Evolutionary conservation across 805 yeast genomes (phyloP), one percentile per base, ranked within the genome.

Genomic region (Wickerhamiella australiensis): DNA sequence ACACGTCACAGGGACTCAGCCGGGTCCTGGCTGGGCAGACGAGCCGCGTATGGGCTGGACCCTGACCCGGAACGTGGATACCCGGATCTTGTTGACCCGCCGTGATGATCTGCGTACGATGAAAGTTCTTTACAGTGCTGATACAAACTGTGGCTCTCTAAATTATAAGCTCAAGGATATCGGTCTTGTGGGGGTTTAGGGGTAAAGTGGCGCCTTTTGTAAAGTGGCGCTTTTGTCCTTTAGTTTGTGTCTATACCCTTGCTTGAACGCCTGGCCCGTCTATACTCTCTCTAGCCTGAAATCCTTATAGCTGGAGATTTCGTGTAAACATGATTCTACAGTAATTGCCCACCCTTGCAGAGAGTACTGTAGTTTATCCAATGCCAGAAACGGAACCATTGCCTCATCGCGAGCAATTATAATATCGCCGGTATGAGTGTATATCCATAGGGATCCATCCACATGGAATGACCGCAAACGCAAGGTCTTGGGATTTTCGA

Each of bases 11-110:
- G 2, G 74, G 79, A 15, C 61, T 79, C 41, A 85, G 84, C 0
- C 52, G 73, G 2, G 57, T 68, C 8, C 77, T 84, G 82, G 68
- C 76, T 9, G 75, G 73, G 49, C 68, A 65, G 49, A 59, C 79
- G 9, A 71, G 73, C 50, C 69, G 72, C 36, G 42, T 11, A 11
- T 44, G 27, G 57, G 56, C 17, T 42, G 44, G 46, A 46, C 36
- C 17, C 42, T 49, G 12, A 47, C 56, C 1, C 47, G 51, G 25
- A 36, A 31, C 22, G 33, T 54, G 13, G 53, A 50, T 23, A 42
- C 56, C 8, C 42, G 57, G 18, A 37, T 54, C 18, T 12, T 51
- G 12, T 40, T 54, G 15, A 33, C 41, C 20, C 52, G 49, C 13
- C 15, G 26, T 3, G 22, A 22, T 11, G 22, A 23, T 15, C n/a